Percentiles rank a stretch among this genome's conserved stretches.
phyloP scores from a whole-genome alignment of 331 rosid genomes.

The Quercus lobata region DNA sequence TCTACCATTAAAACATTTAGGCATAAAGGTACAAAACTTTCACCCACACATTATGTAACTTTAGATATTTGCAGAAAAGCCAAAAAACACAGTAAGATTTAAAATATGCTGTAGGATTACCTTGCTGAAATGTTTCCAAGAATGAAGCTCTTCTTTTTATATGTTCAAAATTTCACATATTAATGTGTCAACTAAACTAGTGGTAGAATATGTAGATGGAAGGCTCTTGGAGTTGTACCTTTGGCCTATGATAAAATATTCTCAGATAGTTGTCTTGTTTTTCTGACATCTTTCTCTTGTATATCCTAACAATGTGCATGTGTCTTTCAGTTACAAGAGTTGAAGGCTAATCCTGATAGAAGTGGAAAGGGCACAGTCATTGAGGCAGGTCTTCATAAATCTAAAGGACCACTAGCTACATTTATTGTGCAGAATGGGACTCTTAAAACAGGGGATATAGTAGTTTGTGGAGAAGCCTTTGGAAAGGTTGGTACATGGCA shows the following conservation, averaged over 20 bases:
- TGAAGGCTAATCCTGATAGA: constrained; percentile 96
- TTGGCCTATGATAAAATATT: not conserved
- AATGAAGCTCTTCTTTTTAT: not conserved
- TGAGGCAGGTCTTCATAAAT: constrained; percentile 93
- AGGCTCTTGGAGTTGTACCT: not conserved
- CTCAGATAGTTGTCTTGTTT: not conserved
- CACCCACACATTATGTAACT: not conserved
- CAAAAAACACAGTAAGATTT: not conserved
- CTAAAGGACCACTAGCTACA: constrained; percentile 91
- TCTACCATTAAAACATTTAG: not conserved
- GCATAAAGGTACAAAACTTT: not conserved
- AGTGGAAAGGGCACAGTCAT: constrained; percentile 87
- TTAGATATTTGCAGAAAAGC: not conserved
- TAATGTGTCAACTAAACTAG: not conserved
- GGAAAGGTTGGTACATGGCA: constrained; percentile 75
- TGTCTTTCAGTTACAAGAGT: constrained; percentile 83
- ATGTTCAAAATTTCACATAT: no score
- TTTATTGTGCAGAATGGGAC: constrained; percentile 92
- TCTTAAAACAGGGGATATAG: constrained; percentile 69
- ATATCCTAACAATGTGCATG: constrained; percentile 33
- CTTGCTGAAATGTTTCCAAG: not conserved
- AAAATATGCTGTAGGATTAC: not conserved
- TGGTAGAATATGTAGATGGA: not conserved
- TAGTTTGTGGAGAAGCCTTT: constrained; percentile 90
- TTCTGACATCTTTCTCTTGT: constrained; percentile 15